These are phyloP conservation scores for Xylaria curta DNA, from an alignment of 495 filamentous ascomycete genomes.

Conservation along the genomic window DNA sequence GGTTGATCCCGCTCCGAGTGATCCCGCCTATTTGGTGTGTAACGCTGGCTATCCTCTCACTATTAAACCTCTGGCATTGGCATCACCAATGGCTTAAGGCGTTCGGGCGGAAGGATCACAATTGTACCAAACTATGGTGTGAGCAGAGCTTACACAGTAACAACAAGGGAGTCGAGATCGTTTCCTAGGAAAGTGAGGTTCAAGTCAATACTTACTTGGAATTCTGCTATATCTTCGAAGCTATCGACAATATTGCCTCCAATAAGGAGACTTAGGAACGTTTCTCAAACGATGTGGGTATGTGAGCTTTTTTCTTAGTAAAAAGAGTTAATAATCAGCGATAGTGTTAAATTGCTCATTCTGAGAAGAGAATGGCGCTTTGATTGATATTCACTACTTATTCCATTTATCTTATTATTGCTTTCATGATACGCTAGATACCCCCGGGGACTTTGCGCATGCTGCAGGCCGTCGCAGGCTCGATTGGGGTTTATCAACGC, in stretches of 20 bases:
- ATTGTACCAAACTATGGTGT: neutral
- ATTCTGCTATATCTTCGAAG: neutral
- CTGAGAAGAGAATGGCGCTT: neutral
- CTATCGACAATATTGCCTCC: neutral
- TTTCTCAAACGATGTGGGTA: neutral
- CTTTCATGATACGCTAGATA: neutral
- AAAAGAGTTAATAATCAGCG: neutral
- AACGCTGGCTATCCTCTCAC: neutral
- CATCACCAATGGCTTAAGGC: neutral
- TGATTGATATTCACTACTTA: neutral
- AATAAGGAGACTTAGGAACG: neutral
- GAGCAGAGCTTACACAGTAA: neutral
- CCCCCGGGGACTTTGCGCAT: neutral
- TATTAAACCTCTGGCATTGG: neutral
- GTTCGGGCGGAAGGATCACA: neutral
- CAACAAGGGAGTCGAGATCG: neutral
- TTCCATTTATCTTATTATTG: neutral
- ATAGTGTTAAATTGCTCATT: neutral
- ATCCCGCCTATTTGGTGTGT: neutral
- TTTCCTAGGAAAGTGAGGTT: neutral
- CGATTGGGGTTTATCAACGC: neutral
- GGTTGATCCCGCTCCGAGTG: neutral
- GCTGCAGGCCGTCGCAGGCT: neutral
- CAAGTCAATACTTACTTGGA: neutral
- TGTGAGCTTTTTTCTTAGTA: neutral